Evolutionary conservation across 257 asterid genomes (phyloP).

Genomic region (Eucommia ulmoides): DNA sequence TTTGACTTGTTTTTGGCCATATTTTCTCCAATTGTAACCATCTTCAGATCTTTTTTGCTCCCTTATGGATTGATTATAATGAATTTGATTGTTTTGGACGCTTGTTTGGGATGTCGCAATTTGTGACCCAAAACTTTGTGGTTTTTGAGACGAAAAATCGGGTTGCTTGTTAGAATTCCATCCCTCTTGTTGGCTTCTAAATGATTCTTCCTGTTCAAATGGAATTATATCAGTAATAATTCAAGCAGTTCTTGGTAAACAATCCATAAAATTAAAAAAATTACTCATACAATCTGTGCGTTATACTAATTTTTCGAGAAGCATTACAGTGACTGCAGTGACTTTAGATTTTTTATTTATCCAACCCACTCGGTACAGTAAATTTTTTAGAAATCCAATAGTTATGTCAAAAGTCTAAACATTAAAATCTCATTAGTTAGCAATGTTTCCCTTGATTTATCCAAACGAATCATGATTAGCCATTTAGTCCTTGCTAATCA

Average conservation of each 20-base stretch:
- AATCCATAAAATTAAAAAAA: neutral
- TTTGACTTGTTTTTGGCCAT: slow-evolving; percentile 1
- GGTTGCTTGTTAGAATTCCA: slow-evolving; percentile 16
- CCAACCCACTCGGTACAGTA: neutral
- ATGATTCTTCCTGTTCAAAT: slow-evolving; percentile 34
- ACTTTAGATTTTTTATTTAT: too few relatives aligned
- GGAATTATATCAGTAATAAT: neutral
- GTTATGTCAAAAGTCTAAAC: too few relatives aligned
- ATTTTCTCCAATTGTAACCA: slow-evolving; percentile 2
- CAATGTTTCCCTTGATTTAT: too few relatives aligned
- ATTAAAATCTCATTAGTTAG: too few relatives aligned
- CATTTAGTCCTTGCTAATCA: too few relatives aligned
- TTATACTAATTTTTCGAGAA: too few relatives aligned
- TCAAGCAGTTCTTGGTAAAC: neutral
- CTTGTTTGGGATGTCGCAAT: slow-evolving; percentile 17
- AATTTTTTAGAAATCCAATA: neutral
- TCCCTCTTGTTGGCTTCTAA: slow-evolving; percentile 21
- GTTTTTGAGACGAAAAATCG: too few relatives aligned
- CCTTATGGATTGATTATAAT: slow-evolving; percentile 22
- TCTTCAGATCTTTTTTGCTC: neutral
- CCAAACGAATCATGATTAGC: too few relatives aligned
- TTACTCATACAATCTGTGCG: neutral
- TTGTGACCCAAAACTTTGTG: too few relatives aligned
- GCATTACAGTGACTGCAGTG: too few relatives aligned
- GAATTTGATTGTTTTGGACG: slow-evolving; percentile 15